Base-by-base conservation (phyloP, 208 protist genomes). In the Crithidia brevicula region DNA sequence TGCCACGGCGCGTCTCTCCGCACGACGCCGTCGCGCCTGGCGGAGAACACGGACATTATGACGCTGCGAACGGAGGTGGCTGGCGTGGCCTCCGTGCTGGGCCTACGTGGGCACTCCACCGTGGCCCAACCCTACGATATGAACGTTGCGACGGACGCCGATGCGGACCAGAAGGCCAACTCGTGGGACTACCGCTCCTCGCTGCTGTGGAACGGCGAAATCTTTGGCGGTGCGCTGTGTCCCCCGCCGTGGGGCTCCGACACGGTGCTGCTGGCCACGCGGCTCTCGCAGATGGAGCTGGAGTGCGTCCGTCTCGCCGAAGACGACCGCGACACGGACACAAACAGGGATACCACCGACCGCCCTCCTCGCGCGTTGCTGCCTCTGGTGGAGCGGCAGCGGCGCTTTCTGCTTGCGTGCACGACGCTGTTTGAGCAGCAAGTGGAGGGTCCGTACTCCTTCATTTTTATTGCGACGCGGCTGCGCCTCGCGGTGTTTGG, bases 121-220 rank as follows among this genome's bases (percentile, higher is more conserved):
- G 77, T 88, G 30, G 60, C 45, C 3, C 90, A 96, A 72, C 90
- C 90, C n/a, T 88, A 86, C 71, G 83, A 88, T 33, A 67, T 95
- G 38, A 79, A 72, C 49, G 72, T 76, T 13, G 75, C 76, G 33
- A 72, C 68, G 7, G 80, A 86, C 45, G 45, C 77, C 8, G 71
- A 78, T 30, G 83, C 79, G 27, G 68, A 69, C n/a, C 34, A 60
- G 18, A 47, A 72, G 45, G 31, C 30, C 22, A 74, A 71, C 31
- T 40, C 50, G 50, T 54, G 47, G 62, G 67, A 71, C 54, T 61
- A 38, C 43, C 64, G 51, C 27, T 81, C 78, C 23, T 96, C 88
- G 33, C 72, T 96, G 69, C 33, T 89, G 71, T 93, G 86, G 88
- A 96, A 96, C 67, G 91, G 91, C 0, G 91, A 96, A 62, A 87